These are phyloP conservation scores for Juglanconis sp. DNA, from an alignment of 2,329 filamentous ascomycete species.

Conservation along the genomic window DNA sequence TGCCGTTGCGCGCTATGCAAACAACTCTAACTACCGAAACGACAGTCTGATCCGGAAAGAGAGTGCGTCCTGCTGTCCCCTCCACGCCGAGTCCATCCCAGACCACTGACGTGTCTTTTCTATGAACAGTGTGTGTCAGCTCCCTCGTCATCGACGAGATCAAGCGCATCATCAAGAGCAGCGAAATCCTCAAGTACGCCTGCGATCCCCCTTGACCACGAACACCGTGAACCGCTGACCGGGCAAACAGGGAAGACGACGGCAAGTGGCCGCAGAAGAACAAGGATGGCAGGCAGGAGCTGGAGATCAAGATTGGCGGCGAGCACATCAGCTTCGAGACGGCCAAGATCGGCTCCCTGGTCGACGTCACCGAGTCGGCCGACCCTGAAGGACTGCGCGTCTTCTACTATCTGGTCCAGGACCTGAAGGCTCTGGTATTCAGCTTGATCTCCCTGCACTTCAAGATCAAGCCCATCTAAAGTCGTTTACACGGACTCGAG, in stretches of 20 bases:
- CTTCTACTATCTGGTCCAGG: conserved; percentile 98
- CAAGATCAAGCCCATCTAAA: conserved; percentile 80
- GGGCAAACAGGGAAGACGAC: conserved; percentile 79
- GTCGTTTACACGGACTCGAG: not conserved
- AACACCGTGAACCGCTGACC: not conserved
- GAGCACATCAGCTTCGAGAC: conserved; percentile 99
- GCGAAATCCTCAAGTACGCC: conserved; percentile 92
- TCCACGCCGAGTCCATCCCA: not conserved
- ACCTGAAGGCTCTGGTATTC: conserved; percentile 94
- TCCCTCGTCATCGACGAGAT: conserved; percentile 87
- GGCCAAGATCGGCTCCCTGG: conserved; percentile 94
- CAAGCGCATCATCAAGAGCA: conserved; percentile 93
- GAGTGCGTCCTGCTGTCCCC: conserved; percentile 58
- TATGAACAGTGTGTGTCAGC: conserved; percentile 82
- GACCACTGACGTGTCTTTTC: not conserved
- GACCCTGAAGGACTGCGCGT: conserved; percentile 95
- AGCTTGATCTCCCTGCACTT: conserved; percentile 96
- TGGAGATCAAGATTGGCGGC: conserved; percentile 89
- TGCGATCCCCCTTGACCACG: not conserved
- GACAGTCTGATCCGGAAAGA: conserved; percentile 99
- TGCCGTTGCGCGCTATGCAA: conserved; percentile 92
- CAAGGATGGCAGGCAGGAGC: conserved; percentile 94
- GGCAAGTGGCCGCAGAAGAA: conserved; percentile 99
- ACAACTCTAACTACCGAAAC: conserved; percentile 99
- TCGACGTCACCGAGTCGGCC: conserved; percentile 92